Conservation (phyloP, 2,329 filamentous ascomycete species). For the Epichloe coenophiala region DNA sequence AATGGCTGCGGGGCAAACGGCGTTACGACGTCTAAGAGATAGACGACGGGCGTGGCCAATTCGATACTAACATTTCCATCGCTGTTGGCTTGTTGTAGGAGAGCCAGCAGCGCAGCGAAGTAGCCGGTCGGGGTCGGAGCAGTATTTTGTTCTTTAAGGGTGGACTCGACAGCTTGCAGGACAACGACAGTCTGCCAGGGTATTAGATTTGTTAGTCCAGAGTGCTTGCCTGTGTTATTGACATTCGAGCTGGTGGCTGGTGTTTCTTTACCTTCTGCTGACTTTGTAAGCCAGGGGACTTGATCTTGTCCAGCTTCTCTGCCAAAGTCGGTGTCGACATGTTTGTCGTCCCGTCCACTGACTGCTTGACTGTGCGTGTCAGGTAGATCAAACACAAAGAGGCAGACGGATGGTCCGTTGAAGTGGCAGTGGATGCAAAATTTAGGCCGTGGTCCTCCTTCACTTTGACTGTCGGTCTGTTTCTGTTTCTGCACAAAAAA, state of each 20-base stretch:
- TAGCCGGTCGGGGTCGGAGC: constrained; percentile 79
- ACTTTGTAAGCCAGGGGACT: constrained; percentile 89
- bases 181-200: constrained; percentile 60
- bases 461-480: not conserved
- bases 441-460: not conserved
- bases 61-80: constrained; percentile 64
- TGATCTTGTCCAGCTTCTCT: constrained; percentile 94
- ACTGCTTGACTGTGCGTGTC: not conserved
- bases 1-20: constrained; percentile 73
- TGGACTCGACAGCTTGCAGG: constrained; percentile 83
- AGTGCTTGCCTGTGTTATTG: not conserved
- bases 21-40: constrained; percentile 86
- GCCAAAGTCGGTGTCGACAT: constrained; percentile 43
- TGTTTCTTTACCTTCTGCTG: constrained; percentile 71
- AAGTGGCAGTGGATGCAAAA: constrained; percentile 3
- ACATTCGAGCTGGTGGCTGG: not conserved
- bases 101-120: constrained; percentile 84
- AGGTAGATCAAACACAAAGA: not conserved
- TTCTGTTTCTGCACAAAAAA: constrained; percentile 9
- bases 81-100: constrained; percentile 65
- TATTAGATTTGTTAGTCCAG: not conserved
- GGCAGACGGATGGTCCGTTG: not conserved
- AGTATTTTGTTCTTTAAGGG: constrained; percentile 75
- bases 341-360: constrained; percentile 12
- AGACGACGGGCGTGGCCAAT: constrained; percentile 74